These are phyloP conservation scores for Talaromyces verruculosus DNA, from an alignment of 2,329 filamentous ascomycete species.

Conservation along the genomic window DNA sequence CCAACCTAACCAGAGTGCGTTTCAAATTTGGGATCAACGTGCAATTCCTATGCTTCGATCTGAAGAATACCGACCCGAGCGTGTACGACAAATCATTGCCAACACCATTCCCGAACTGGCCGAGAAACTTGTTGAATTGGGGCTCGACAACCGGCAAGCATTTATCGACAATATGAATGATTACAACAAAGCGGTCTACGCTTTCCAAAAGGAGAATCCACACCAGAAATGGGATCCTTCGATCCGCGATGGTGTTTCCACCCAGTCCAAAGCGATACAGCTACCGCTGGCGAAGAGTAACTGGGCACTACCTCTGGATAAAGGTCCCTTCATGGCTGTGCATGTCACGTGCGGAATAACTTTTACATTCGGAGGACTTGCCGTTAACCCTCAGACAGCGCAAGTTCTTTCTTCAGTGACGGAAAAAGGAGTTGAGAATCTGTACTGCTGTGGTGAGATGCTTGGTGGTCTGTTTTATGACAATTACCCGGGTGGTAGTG, in stretches of 20 bases:
- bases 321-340: constrained; percentile 62
- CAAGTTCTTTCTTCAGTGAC: constrained; percentile 52
- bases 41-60: constrained; percentile 54
- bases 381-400: constrained; percentile 56
- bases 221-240: constrained; percentile 58
- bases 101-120: constrained; percentile 58
- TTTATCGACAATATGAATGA: constrained; percentile 56
- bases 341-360: constrained; percentile 66
- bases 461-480: constrained; percentile 63
- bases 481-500: constrained; percentile 65
- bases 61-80: constrained; percentile 63
- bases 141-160: constrained; percentile 46
- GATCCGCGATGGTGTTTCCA: constrained; percentile 62
- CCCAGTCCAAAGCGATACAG: constrained; percentile 49
- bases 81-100: constrained; percentile 55
- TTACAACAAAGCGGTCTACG: constrained; percentile 60
- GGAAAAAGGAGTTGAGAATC: constrained; percentile 50
- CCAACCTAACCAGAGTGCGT: constrained; percentile 60
- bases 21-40: constrained; percentile 64
- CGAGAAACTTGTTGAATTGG: constrained; percentile 46
- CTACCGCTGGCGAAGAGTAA: constrained; percentile 62
- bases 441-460: constrained; percentile 66
- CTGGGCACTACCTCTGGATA: constrained; percentile 61
- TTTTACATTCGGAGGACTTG: constrained; percentile 67
- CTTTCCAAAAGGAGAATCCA: constrained; percentile 49